Evolutionary conservation across 192 early-diverging fungal species (phyloP).

Genomic region (Mortierella claussenii): DNA sequence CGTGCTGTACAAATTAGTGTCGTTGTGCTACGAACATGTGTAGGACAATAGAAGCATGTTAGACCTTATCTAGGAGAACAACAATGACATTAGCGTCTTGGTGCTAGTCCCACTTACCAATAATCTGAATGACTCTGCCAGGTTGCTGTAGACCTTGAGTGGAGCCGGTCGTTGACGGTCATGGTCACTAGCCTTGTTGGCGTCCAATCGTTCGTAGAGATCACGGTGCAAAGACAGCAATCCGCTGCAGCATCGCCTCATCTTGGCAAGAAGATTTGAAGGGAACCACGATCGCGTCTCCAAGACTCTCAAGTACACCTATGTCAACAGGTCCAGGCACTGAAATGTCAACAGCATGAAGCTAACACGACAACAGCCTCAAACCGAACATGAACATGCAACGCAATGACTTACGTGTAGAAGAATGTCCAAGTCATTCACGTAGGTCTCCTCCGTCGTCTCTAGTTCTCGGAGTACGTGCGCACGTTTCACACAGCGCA

Average conservation of each 20-base stretch:
- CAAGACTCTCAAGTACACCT: constrained; percentile 27
- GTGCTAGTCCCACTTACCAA: neutral
- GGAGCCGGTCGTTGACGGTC: constrained; percentile 6
- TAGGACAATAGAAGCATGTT: neutral
- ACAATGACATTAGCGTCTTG: neutral
- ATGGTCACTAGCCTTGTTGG: neutral
- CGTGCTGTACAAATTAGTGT: constrained; percentile 6
- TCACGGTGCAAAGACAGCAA: constrained; percentile 17
- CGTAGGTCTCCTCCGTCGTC: constrained; percentile 60
- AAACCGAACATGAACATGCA: no score
- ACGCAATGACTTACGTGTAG: constrained; percentile 53
- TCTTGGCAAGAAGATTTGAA: neutral
- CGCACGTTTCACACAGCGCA: constrained; percentile 42
- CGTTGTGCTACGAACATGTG: constrained; percentile 6
- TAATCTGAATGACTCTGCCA: constrained; percentile 9
- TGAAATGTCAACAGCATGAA: no score
- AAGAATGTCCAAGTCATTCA: constrained; percentile 61
- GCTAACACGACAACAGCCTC: no score
- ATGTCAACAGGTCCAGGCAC: no score
- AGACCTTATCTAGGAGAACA: neutral
- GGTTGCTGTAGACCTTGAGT: constrained; percentile 7
- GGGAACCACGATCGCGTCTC: constrained; percentile 38
- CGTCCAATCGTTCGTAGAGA: constrained; percentile 5
- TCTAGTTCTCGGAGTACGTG: constrained; percentile 59
- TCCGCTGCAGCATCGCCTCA: constrained; percentile 11